phyloP scores from a whole-genome alignment of 2,329 filamentous ascomycete genomes.

The Aspergillus piperis region DNA sequence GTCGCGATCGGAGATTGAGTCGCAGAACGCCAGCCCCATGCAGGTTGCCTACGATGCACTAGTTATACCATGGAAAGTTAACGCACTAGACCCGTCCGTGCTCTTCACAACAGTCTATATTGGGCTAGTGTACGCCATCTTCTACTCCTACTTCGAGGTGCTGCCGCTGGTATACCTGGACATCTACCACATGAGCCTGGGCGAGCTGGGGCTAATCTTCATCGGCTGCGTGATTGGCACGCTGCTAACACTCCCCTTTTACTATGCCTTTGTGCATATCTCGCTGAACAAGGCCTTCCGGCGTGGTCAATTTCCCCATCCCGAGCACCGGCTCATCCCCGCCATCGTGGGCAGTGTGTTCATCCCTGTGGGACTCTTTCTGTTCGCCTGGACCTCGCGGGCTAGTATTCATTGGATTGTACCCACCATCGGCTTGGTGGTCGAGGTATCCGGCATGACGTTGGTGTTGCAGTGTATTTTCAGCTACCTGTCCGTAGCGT shows the following conservation, averaged over 20 bases:
- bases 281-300: background rate
- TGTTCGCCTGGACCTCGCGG: constrained; percentile 53
- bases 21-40: background rate
- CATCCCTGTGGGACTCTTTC: background rate
- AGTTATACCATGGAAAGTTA: constrained; percentile 3
- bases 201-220: background rate
- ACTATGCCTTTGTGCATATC: background rate
- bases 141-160: constrained; percentile 10
- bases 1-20: background rate
- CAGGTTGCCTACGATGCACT: background rate
- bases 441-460: background rate
- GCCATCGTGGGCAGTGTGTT: background rate
- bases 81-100: background rate
- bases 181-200: background rate
- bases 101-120: constrained; percentile 6
- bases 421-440: constrained; percentile 5
- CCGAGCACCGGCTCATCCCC: background rate
- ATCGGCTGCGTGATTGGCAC: background rate
- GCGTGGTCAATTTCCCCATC: background rate
- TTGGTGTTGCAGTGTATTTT: constrained; percentile 28
- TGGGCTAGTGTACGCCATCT: constrained; percentile 5
- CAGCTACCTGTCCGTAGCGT: constrained; percentile 27
- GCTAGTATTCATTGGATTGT: constrained; percentile 50
- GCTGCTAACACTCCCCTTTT: background rate
- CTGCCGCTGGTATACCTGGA: background rate